Evolutionary conservation across 257 asterid species (phyloP), one percentile per base, ranked within the genome.

Genomic region (Jasminum sambac): DNA sequence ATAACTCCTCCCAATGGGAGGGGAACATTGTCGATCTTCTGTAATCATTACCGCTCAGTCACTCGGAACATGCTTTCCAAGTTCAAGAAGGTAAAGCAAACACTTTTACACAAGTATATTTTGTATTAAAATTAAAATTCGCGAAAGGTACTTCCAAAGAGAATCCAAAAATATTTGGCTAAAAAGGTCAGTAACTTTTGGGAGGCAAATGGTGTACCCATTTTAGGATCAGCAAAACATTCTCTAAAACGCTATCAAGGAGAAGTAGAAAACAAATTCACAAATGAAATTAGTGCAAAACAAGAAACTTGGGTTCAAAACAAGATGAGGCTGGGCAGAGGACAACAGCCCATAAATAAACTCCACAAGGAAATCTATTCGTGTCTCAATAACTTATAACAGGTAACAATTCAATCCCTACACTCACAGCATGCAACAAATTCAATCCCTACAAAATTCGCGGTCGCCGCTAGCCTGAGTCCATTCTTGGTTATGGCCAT

Each of bases 401-500:
- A n/a, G n/a, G n/a, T n/a, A n/a, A n/a, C n/a, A n/a, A n/a, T n/a
- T 30, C 36, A 30, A 4, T 63, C 48, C 52, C 4, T 38, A 5
- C 24, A 12, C 7, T 34, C 30, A 30, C 48, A 60, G 48, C 17
- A 37, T 13, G 19, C 38, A 70, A 63, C 41, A 37, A 55, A 13
- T 21, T 65, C 44, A 72, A 11, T 21, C 34, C 62, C 76, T 50
- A 65, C 75, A 76, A 65, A 70, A 70, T 60, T 46, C 62, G 17
- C 19, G 41, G 61, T 63, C n/a, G 80, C 80, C 76, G 77, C 64
- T 58, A 78, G 80, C 60, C 73, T 44, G 19, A 76, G 55, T 21
- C 36, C 67, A 43, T 63, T 72, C 50, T 43, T 71, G 74, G 63
- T 41, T 76, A 62, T 72, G 84, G 73, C 81, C 73, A 60, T 72